Conservation (phyloP, 805 yeast genomes). For the Limtongia smithiae region DNA sequence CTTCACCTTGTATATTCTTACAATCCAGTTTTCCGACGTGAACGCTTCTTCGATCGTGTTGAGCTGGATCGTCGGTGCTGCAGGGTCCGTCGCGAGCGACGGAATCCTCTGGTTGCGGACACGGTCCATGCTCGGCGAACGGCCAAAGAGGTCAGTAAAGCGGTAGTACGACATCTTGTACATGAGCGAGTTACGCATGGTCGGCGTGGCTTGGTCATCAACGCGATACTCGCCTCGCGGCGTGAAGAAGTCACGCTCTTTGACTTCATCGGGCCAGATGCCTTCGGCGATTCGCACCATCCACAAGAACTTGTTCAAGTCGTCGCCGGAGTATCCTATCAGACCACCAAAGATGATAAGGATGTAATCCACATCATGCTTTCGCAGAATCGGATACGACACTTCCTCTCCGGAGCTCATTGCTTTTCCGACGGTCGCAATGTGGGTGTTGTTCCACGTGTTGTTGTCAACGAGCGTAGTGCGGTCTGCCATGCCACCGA, state of each 20-base stretch:
- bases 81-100: constrained; percentile 13
- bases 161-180: constrained; percentile 92
- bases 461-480: constrained; percentile 97
- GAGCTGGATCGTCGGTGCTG: constrained; percentile 48
- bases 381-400: constrained; percentile 80
- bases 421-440: constrained; percentile 98
- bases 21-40: constrained; percentile 95
- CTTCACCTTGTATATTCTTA: constrained; percentile 87
- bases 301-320: constrained; percentile 94
- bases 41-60: constrained; percentile 88
- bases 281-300: constrained; percentile 99
- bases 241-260: constrained; percentile 80
- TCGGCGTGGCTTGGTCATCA: constrained; percentile 71
- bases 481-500: constrained; percentile 99
- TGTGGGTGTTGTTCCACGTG: constrained; percentile 99
- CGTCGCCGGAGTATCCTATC: constrained; percentile 93
- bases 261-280: constrained; percentile 98
- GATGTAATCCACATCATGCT: constrained; percentile 93
- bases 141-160: constrained; percentile 66
- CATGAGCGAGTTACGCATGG: constrained; percentile 88
- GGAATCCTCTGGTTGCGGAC: constrained; percentile 82
- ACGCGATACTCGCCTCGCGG: constrained; percentile 83
- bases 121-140: constrained; percentile 68
- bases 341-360: constrained; percentile 91
- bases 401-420: constrained; percentile 87